phyloP scores from a whole-genome alignment of 495 filamentous ascomycete genomes.

The Physcia stellaris region DNA sequence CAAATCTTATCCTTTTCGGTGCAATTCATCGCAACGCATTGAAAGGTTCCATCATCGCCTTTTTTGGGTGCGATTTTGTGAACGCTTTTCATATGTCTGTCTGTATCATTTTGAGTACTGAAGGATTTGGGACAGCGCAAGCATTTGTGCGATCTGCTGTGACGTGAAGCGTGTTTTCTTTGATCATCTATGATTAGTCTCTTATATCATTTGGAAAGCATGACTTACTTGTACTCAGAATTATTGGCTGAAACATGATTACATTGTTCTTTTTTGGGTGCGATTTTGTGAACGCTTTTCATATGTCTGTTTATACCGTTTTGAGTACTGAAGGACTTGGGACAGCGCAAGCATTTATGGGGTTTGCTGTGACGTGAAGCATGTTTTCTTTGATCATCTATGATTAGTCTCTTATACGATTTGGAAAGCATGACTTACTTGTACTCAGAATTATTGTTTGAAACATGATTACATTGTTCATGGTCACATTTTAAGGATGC shows the following conservation, averaged over 20 bases:
- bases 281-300: constrained; percentile 50
- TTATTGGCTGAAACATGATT: neutral
- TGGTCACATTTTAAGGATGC: constrained; percentile 10
- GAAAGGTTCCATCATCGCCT: constrained; percentile 43
- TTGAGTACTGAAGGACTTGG: constrained; percentile 56
- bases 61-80: constrained; percentile 44
- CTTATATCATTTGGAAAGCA: neutral
- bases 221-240: constrained; percentile 2
- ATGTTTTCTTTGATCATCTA: constrained; percentile 53
- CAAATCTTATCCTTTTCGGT: constrained; percentile 59
- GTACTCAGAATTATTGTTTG: neutral
- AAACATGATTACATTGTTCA: constrained; percentile 1
- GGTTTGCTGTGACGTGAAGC: constrained; percentile 61
- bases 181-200: constrained; percentile 4
- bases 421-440: constrained; percentile 1
- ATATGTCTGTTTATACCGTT: constrained; percentile 71
- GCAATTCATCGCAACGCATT: constrained; percentile 52
- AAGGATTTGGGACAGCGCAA: constrained; percentile 52
- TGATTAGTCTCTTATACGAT: constrained; percentile 1
- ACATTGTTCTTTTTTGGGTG: constrained; percentile 29
- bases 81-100: constrained; percentile 56
- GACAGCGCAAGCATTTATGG: constrained; percentile 42
- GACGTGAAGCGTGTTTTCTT: constrained; percentile 74
- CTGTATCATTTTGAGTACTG: constrained; percentile 68
- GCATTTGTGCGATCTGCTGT: constrained; percentile 51